Conservation (phyloP, 352 stramenopile species). For the Pythium dissotocum region DNA sequence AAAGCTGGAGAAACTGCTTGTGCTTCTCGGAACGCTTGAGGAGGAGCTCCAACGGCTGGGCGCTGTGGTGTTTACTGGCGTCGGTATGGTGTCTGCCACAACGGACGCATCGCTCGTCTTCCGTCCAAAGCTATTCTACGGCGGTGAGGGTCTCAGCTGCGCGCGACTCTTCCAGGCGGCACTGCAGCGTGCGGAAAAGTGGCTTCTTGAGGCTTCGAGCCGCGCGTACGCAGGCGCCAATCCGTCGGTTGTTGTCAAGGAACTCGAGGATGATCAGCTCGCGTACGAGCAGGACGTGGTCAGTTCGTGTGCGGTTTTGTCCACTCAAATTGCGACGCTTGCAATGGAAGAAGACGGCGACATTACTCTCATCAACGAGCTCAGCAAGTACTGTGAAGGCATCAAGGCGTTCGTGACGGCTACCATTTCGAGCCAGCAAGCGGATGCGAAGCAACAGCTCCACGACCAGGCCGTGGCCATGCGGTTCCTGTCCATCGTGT, state of each 20-base stretch:
- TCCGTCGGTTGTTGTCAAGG: neutral
- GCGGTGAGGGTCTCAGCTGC: conserved; percentile 11
- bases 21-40: conserved; percentile 22
- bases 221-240: neutral
- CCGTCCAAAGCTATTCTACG: conserved; percentile 18
- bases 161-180: conserved; percentile 10
- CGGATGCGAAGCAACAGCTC: conserved; percentile 4
- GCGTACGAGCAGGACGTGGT: conserved; percentile 25
- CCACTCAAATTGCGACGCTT: conserved; percentile 25
- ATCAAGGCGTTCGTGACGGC: conserved; percentile 17
- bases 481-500: conserved; percentile 24
- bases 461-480: conserved; percentile 24
- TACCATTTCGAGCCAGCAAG: neutral
- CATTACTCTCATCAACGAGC: conserved; percentile 14
- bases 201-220: conserved; percentile 5
- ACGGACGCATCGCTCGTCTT: conserved; percentile 16
- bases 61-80: conserved; percentile 21
- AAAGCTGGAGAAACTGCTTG: conserved; percentile 17
- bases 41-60: conserved; percentile 18
- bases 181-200: conserved; percentile 10
- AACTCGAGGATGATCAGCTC: conserved; percentile 27
- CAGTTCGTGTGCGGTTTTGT: conserved; percentile 9
- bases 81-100: conserved; percentile 3
- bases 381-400: conserved; percentile 20
- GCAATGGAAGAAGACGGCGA: conserved; percentile 26